phyloP scores from a whole-genome alignment of 1,284 basidiomycete genomes.

The Golubevia pallescens region DNA sequence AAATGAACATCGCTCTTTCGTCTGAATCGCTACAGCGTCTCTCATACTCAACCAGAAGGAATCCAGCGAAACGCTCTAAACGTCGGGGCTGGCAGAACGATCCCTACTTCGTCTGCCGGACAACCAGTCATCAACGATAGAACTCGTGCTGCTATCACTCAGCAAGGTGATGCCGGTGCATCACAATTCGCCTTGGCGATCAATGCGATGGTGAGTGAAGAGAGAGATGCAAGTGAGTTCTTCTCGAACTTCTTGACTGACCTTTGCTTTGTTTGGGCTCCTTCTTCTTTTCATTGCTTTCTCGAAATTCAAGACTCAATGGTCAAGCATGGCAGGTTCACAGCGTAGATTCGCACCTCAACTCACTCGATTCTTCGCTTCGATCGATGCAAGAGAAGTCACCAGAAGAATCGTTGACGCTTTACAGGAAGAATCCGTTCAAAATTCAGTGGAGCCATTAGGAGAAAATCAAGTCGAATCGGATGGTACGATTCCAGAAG shows the following conservation, averaged over 20 bases:
- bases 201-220: not conserved
- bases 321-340: conserved; percentile 11
- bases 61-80: conserved; percentile 18
- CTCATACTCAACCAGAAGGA: conserved; percentile 58
- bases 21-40: conserved; percentile 17
- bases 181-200: not conserved
- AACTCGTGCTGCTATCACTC: conserved; percentile 8
- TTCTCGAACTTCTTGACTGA: not conserved
- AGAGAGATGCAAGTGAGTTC: not conserved
- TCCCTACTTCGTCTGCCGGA: conserved; percentile 14
- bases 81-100: not conserved
- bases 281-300: not conserved
- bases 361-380: conserved; percentile 57
- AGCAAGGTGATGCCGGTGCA: not conserved
- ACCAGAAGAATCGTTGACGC: conserved; percentile 20
- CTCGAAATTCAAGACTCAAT: conserved; percentile 24
- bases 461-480: conserved; percentile 23
- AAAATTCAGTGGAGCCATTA: conserved; percentile 31
- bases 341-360: conserved; percentile 51
- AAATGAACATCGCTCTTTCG: not conserved
- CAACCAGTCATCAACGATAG: conserved; percentile 33
- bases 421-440: conserved; percentile 33
- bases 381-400: conserved; percentile 25
- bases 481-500: conserved; percentile 14
- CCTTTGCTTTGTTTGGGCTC: not conserved